These are phyloP conservation scores for Curvularia eragrostidis DNA, from an alignment of 2,329 filamentous ascomycete species.

Conservation along the genomic window DNA sequence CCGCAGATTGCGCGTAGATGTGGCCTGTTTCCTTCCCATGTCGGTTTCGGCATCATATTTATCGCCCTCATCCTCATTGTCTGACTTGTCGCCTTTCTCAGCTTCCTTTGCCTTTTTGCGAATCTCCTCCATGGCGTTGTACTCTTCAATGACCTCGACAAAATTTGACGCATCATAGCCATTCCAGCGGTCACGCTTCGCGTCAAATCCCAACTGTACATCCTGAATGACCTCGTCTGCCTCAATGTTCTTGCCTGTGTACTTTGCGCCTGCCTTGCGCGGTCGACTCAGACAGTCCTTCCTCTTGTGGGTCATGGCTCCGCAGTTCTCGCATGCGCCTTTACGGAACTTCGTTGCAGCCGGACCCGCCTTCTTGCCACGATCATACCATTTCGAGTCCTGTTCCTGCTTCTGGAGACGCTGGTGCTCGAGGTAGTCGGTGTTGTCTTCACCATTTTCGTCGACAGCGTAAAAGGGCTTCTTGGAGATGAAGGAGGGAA, in stretches of 20 bases:
- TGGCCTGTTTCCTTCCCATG: conserved; percentile 93
- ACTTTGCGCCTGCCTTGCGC: conserved; percentile 86
- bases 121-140: conserved; percentile 82
- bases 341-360: conserved; percentile 97
- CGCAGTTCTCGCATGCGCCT: conserved; percentile 98
- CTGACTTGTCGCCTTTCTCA: conserved; percentile 52
- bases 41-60: conserved; percentile 93
- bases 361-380: conserved; percentile 81
- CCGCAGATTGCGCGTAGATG: conserved; percentile 86
- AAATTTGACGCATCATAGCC: conserved; percentile 94
- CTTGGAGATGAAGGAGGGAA: conserved; percentile 96
- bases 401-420: conserved; percentile 76
- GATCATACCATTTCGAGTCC: conserved; percentile 88
- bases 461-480: conserved; percentile 95
- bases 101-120: conserved; percentile 57
- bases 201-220: conserved; percentile 90
- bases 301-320: conserved; percentile 93
- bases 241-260: conserved; percentile 91
- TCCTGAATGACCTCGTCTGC: conserved; percentile 89
- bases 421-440: conserved; percentile 96
- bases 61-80: conserved; percentile 61
- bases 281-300: conserved; percentile 93
- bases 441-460: conserved; percentile 67
- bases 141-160: conserved; percentile 84
- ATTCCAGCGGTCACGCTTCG: conserved; percentile 97